Conservation (phyloP, 2,329 filamentous ascomycete species). For the Botryosphaeria dothidea region DNA sequence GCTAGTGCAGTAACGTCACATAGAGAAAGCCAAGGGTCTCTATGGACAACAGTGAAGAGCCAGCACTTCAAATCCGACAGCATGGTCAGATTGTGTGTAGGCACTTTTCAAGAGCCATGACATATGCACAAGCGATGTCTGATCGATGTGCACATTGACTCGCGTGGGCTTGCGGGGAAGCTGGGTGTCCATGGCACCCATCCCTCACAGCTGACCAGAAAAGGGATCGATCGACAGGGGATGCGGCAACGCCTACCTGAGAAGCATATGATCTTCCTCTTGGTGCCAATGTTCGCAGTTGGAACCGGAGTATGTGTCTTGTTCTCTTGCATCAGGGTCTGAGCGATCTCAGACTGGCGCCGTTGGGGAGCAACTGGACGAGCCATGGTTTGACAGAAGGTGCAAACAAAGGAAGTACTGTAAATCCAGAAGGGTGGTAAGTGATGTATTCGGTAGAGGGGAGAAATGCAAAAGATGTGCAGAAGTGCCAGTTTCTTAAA, state of each 20-base stretch:
- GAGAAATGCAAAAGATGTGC: not conserved
- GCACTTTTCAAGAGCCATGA: too few relatives aligned
- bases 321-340: slow-evolving; percentile 19
- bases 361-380: slow-evolving; percentile 30
- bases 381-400: slow-evolving; percentile 28
- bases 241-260: slow-evolving; percentile 45
- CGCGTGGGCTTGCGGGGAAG: not conserved
- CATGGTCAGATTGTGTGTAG: too few relatives aligned
- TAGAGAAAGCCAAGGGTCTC: too few relatives aligned
- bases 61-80: too few relatives aligned
- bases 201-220: slow-evolving; percentile 2
- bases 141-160: not conserved
- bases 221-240: slow-evolving; percentile 5
- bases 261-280: slow-evolving; percentile 61
- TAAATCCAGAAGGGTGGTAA: not conserved
- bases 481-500: not conserved
- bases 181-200: slow-evolving; percentile 1
- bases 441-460: not conserved
- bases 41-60: too few relatives aligned
- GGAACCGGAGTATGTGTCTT: slow-evolving; percentile 24
- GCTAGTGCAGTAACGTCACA: too few relatives aligned
- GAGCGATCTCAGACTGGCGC: slow-evolving; percentile 26
- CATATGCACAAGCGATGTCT: not conserved
- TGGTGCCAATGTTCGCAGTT: slow-evolving; percentile 40
- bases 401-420: not conserved